A percentile compares a stretch with the other conserved stretches of the same genome.
Conservation (phyloP, 306 rosid genomes). For the Gleditsia sinensis region DNA sequence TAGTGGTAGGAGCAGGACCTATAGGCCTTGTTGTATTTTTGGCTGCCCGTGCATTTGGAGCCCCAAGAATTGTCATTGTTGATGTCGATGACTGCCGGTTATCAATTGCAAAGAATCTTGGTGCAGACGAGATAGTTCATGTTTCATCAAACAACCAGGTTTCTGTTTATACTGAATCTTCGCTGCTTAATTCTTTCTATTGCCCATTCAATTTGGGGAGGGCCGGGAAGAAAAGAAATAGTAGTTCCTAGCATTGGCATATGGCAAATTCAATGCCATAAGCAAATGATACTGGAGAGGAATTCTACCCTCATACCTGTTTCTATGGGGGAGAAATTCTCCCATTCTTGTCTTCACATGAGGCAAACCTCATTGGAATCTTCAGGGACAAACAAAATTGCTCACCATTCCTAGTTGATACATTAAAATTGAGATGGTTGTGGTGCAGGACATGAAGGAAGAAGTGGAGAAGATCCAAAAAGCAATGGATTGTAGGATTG, state of each 20-base stretch:
- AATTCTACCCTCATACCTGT: no score
- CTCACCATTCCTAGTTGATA: no score
- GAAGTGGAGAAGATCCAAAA: constrained; percentile 37
- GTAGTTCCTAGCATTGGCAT: background rate
- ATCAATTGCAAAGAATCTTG: constrained; percentile 47
- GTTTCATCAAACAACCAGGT: constrained; percentile 46
- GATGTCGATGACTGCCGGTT: constrained; percentile 48
- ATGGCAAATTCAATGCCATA: background rate
- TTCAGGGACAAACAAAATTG: no score
- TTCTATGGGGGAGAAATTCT: no score
- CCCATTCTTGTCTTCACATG: no score
- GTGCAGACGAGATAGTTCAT: constrained; percentile 38
- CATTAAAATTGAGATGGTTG: background rate
- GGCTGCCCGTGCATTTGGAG: constrained; percentile 51
- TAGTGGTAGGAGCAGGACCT: constrained; percentile 52
- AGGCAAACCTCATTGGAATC: no score
- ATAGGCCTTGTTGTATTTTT: constrained; percentile 47
- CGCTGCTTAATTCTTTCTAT: background rate
- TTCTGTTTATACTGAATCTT: background rate
- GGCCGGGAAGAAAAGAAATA: background rate
- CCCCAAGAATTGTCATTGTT: constrained; percentile 43
- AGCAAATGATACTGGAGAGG: background rate
- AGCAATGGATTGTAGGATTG: constrained; percentile 38
- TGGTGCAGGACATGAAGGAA: constrained; percentile 36
- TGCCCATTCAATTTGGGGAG: background rate